Conservation (phyloP, 2,329 filamentous ascomycete species). For the Canariomyces notabilis region DNA sequence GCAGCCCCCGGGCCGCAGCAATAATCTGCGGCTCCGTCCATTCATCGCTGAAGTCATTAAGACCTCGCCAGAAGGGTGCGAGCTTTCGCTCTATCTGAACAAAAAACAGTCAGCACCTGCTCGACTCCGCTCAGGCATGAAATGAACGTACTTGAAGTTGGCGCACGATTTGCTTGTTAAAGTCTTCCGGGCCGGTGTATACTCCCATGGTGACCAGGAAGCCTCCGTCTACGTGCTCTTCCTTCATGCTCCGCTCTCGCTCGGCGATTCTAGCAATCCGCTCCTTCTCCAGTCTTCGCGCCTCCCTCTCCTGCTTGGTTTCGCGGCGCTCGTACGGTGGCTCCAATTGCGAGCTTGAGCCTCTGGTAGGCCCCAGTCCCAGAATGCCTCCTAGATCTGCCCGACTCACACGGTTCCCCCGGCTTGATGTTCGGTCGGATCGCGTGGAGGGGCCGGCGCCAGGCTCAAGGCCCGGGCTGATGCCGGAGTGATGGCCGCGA, state of each 20-base stretch:
- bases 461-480: slow-evolving; percentile 16
- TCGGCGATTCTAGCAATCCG: slow-evolving; percentile 71
- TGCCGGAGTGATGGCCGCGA: slow-evolving; percentile 21
- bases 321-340: slow-evolving; percentile 64
- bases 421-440: slow-evolving; percentile 20
- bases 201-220: slow-evolving; percentile 91
- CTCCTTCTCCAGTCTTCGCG: slow-evolving; percentile 77
- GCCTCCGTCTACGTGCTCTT: slow-evolving; percentile 91
- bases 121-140: slow-evolving; percentile 3
- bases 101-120: slow-evolving; percentile 16
- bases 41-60: slow-evolving; percentile 80
- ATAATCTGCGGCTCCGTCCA: slow-evolving; percentile 97
- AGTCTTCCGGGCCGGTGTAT: slow-evolving; percentile 90
- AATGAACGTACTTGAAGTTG: slow-evolving; percentile 71
- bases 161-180: slow-evolving; percentile 80
- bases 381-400: slow-evolving; percentile 44
- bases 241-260: slow-evolving; percentile 80
- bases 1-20: slow-evolving; percentile 76
- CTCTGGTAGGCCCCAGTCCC: slow-evolving; percentile 35
- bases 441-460: slow-evolving; percentile 22
- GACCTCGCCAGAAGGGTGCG: slow-evolving; percentile 91
- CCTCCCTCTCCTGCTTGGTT: slow-evolving; percentile 87
- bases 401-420: slow-evolving; percentile 35
- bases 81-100: slow-evolving; percentile 81
- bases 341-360: slow-evolving; percentile 36